phyloP scores from a whole-genome alignment of 345 rosid genomes.

The Lepidium africanum region DNA sequence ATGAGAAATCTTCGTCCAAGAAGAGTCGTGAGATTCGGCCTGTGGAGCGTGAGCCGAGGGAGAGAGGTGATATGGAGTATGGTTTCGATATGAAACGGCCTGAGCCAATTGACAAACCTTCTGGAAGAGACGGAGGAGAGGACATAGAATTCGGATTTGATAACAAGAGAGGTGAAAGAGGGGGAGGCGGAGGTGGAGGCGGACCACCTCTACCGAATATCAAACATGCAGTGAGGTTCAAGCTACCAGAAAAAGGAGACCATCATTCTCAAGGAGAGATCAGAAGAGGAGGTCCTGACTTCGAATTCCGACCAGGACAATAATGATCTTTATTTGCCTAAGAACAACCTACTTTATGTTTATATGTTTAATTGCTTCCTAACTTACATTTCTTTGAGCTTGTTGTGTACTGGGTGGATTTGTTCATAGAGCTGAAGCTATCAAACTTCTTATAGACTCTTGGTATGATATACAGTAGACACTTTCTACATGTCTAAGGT shows the following conservation, averaged over 20 bases:
- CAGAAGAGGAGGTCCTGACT: conserved; percentile 19
- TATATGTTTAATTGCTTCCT: conserved; percentile 1
- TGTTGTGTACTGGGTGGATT: background rate
- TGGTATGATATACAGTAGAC: background rate
- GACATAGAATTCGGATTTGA: conserved; percentile 31
- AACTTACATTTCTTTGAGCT: background rate
- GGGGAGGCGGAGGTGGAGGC: conserved; percentile 9
- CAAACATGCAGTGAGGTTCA: conserved; percentile 31
- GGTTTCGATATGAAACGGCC: conserved; percentile 26
- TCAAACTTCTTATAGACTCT: background rate
- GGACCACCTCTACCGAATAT: conserved; percentile 13
- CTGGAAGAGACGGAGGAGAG: background rate
- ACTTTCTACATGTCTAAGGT: background rate
- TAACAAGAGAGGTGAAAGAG: conserved; percentile 21
- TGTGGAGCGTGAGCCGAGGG: conserved; percentile 30
- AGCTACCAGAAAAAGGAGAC: conserved; percentile 30
- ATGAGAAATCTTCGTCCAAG: conserved; percentile 16
- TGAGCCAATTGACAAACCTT: background rate
- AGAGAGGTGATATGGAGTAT: conserved; percentile 29
- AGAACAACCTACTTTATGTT: conserved; percentile 4
- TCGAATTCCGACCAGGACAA: conserved; percentile 28
- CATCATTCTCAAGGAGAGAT: conserved; percentile 4
- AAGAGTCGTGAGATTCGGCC: conserved; percentile 27
- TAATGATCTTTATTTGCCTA: background rate
- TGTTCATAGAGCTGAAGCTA: conserved; percentile 13